Conservation (phyloP, 2,329 filamentous ascomycete species). For the Fonsecaea pugnacius region DNA sequence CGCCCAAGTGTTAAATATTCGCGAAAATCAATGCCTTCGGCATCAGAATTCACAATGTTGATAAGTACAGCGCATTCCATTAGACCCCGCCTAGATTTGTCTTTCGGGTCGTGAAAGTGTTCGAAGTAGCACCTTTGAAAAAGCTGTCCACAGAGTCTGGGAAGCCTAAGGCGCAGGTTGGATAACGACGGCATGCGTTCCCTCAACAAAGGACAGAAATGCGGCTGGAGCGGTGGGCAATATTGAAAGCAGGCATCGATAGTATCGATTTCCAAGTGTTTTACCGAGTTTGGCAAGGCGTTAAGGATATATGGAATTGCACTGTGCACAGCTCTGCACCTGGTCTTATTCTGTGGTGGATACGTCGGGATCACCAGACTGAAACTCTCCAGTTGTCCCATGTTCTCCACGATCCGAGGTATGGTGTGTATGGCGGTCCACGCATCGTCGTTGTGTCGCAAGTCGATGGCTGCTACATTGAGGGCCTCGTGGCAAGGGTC, state of each 20-base stretch:
- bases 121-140: neutral
- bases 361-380: neutral
- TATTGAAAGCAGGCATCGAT: neutral
- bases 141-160: neutral
- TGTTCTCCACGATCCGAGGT: neutral
- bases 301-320: neutral
- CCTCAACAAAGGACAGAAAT: neutral
- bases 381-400: neutral
- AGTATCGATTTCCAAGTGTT: slow-evolving; percentile 5
- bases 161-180: neutral
- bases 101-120: neutral
- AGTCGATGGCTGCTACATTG: neutral
- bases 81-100: neutral
- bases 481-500: neutral
- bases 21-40: too few relatives aligned
- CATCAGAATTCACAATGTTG: neutral
- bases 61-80: neutral
- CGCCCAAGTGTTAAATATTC: too few relatives aligned
- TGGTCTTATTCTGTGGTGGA: neutral
- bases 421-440: neutral
- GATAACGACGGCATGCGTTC: neutral
- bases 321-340: neutral
- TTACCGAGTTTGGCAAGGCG: neutral
- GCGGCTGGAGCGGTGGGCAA: neutral
- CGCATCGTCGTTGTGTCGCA: neutral